Evolutionary conservation across 148 eudicot species (phyloP).

Genomic region (Amaranthus cruentus): DNA sequence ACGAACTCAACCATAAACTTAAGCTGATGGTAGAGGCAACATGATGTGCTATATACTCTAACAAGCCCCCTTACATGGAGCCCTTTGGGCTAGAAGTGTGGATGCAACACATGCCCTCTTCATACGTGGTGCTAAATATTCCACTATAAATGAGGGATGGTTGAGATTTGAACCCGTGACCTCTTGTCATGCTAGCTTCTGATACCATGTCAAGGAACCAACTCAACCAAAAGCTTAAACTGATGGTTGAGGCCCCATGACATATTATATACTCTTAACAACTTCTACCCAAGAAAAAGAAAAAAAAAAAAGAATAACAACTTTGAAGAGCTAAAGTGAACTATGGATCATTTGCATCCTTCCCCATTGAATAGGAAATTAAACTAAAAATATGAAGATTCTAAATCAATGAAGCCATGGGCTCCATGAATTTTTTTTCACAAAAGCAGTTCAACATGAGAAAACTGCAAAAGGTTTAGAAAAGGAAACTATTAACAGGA

Average conservation of each 20-base stretch:
- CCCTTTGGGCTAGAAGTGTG: too few species aligned
- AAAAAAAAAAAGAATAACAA: too few species aligned
- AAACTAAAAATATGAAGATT: background rate
- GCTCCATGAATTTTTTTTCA: background rate
- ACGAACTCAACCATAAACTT: background rate
- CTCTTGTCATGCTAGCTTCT: too few species aligned
- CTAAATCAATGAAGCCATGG: background rate
- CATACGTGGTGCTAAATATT: too few species aligned
- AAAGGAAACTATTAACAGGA: conserved; percentile 1
- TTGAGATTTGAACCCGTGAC: too few species aligned
- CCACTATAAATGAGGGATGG: too few species aligned
- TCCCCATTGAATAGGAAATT: background rate
- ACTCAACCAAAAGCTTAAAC: too few species aligned
- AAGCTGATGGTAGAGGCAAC: background rate
- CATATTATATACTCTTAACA: too few species aligned
- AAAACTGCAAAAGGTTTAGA: background rate
- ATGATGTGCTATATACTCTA: too few species aligned
- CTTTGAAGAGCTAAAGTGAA: background rate
- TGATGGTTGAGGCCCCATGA: background rate
- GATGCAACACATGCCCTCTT: too few species aligned
- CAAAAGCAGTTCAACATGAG: background rate
- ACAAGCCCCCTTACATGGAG: too few species aligned
- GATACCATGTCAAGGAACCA: background rate
- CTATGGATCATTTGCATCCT: background rate
- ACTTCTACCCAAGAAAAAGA: too few species aligned